phyloP scores from a whole-genome alignment of 1,284 basidiomycete genomes.

The Tremellales sp. region DNA sequence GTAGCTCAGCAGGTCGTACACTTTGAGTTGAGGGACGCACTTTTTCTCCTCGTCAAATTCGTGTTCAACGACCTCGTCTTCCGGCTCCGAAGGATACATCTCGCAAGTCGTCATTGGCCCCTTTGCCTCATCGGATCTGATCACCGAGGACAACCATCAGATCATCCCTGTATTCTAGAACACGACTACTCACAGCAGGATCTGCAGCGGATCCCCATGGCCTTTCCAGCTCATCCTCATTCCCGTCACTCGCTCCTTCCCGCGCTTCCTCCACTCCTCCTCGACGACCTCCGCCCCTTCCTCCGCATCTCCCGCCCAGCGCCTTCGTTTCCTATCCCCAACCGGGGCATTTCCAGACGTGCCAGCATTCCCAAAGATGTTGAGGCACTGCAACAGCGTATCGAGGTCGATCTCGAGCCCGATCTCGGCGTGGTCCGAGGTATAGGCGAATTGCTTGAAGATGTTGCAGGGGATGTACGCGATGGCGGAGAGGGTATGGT shows the following conservation, averaged over 20 bases:
- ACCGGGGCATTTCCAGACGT: constrained; percentile 2
- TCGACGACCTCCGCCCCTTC: constrained; percentile 23
- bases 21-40: constrained; percentile 49
- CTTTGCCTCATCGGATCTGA: constrained; percentile 72
- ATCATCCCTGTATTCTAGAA: not conserved
- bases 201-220: constrained; percentile 68
- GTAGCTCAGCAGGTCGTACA: not conserved
- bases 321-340: constrained; percentile 16
- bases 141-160: not conserved
- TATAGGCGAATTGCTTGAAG: constrained; percentile 51
- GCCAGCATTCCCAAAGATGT: constrained; percentile 80
- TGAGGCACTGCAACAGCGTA: constrained; percentile 80
- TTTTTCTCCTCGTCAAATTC: constrained; percentile 67
- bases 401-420: constrained; percentile 75
- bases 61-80: constrained; percentile 73
- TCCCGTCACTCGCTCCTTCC: constrained; percentile 54
- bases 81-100: constrained; percentile 78
- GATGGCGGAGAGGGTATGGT: constrained; percentile 69
- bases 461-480: constrained; percentile 76
- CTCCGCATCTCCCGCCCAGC: constrained; percentile 53
- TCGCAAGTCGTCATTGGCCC: constrained; percentile 87
- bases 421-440: constrained; percentile 26
- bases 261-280: constrained; percentile 24
- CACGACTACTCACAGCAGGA: constrained; percentile 65
- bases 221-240: constrained; percentile 82